A percentile compares a stretch with the other conserved stretches of the same genome.
These are phyloP conservation scores for Paraglomus occultum DNA, from an alignment of 192 early-diverging fungal species.

Conservation along the genomic window DNA sequence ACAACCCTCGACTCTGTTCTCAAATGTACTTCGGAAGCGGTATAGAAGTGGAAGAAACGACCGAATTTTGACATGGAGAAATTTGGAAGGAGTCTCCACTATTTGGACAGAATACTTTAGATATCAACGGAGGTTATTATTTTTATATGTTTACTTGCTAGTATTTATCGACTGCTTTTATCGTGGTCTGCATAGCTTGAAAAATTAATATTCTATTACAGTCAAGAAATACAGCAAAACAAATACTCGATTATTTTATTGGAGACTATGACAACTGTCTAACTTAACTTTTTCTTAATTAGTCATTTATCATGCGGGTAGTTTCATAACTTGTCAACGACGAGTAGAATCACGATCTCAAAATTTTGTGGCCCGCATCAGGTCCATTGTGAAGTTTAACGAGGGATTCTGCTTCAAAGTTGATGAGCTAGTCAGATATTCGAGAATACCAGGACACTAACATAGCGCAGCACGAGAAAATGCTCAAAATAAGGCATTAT, in stretches of 20 bases:
- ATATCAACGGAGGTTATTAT: neutral
- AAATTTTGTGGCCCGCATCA: neutral
- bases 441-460: too few species aligned
- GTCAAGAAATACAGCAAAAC: too few species aligned
- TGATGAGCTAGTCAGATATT: neutral
- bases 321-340: too few species aligned
- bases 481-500: neutral
- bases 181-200: neutral
- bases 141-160: neutral
- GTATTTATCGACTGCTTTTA: neutral
- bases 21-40: conserved; percentile 1
- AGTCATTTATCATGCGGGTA: neutral
- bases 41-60: conserved; percentile 2
- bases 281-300: neutral
- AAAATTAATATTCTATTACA: neutral
- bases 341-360: too few species aligned
- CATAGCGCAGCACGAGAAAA: neutral
- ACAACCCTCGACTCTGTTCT: neutral
- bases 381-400: neutral
- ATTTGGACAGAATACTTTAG: neutral
- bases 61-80: conserved; percentile 16
- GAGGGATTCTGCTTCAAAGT: neutral
- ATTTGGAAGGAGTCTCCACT: conserved; percentile 4
- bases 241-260: too few species aligned
- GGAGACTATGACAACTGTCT: neutral